phyloP scores from a whole-genome alignment of 305 asterid genomes.

The Fraxinus ornus region DNA sequence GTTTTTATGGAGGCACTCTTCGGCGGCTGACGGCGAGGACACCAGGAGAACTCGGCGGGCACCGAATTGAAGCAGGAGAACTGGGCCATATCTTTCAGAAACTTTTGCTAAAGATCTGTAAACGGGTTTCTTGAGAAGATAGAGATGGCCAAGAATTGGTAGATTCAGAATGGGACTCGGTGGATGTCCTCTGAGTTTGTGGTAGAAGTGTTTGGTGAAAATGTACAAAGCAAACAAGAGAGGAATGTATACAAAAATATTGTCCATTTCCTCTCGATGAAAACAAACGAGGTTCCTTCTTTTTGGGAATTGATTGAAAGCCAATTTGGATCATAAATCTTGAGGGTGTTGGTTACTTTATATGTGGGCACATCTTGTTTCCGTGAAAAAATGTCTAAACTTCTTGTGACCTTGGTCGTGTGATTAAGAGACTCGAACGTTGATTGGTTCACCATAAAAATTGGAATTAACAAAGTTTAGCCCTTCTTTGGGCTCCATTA shows the following conservation, averaged over 20 bases:
- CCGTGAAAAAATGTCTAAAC: too few relatives aligned
- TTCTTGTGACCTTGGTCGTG: too few relatives aligned
- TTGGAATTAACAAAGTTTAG: too few relatives aligned
- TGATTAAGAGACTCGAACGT: too few relatives aligned
- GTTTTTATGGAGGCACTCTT: background rate
- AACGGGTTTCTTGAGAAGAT: background rate
- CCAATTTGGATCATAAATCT: background rate
- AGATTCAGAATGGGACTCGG: constrained; percentile 14
- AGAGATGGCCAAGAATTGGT: constrained; percentile 23
- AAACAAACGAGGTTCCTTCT: too few relatives aligned
- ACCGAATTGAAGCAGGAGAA: constrained; percentile 18
- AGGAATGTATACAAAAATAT: background rate
- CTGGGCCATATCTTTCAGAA: constrained; percentile 19
- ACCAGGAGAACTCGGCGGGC: constrained; percentile 1
- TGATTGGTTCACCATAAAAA: too few relatives aligned
- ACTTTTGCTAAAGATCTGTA: constrained; percentile 4
- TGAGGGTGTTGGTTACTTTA: background rate
- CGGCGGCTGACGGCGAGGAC: constrained; percentile 7
- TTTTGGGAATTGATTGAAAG: background rate
- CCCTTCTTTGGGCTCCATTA: too few relatives aligned
- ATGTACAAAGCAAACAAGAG: constrained; percentile 3
- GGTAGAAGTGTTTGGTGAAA: background rate
- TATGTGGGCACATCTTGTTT: background rate
- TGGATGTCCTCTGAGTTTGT: constrained; percentile 14
- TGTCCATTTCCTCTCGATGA: background rate